phyloP scores from a whole-genome alignment of 306 rosid species.

The Rosa rugosa region DNA sequence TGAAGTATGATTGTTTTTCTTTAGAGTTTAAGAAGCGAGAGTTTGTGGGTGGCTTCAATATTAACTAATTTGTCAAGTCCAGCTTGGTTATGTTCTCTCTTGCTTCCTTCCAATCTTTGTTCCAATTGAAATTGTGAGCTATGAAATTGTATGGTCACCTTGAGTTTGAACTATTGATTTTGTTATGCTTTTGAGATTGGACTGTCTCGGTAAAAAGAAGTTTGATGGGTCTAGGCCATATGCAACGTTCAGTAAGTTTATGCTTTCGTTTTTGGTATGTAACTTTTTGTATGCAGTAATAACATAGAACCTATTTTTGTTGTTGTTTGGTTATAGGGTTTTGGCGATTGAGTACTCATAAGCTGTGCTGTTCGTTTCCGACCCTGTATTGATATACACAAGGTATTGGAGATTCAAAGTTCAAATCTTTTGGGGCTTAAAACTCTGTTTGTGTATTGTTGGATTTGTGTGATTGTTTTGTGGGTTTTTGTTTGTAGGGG shows the following conservation, averaged over 20 bases:
- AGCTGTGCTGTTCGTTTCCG: too few relatives aligned
- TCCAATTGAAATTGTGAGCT: too few relatives aligned
- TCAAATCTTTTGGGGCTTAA: neutral
- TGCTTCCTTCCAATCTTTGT: too few relatives aligned
- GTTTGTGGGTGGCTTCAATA: too few relatives aligned
- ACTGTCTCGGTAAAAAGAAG: conserved; percentile 6
- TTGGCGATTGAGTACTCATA: too few relatives aligned
- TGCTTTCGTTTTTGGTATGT: neutral
- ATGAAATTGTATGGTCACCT: too few relatives aligned
- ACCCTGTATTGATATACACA: conserved; percentile 89
- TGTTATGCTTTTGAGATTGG: too few relatives aligned
- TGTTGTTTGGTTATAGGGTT: neutral
- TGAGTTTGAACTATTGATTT: too few relatives aligned
- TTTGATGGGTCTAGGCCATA: conserved; percentile 24
- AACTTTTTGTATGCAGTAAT: neutral
- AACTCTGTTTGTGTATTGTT: neutral
- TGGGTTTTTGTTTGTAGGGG: conserved; percentile 45
- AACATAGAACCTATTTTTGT: neutral
- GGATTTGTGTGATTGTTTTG: neutral
- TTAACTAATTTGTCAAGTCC: too few relatives aligned
- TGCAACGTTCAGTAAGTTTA: conserved; percentile 37
- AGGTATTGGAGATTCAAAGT: conserved; percentile 38
- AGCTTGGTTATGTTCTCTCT: too few relatives aligned
- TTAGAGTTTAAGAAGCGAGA: too few relatives aligned
- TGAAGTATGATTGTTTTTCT: too few relatives aligned